Conservation (phyloP, 805 yeast genomes). For the Helenozyma rhizophorensis region DNA sequence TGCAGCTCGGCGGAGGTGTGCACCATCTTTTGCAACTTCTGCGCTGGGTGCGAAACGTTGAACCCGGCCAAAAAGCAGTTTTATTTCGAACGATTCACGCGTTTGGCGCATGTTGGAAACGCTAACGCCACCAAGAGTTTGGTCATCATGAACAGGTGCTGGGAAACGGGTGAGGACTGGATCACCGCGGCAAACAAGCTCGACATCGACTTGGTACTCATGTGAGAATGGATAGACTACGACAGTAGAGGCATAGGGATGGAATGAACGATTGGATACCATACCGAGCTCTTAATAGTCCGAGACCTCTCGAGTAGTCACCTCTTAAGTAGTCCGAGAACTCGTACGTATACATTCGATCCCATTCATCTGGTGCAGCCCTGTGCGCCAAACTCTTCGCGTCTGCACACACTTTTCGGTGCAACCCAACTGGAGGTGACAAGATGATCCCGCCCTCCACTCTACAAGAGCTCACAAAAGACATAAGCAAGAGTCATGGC, state of each 20-base stretch:
- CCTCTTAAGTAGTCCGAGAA: no score
- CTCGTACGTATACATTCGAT: no score
- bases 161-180: constrained; percentile 55
- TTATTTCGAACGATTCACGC: constrained; percentile 36
- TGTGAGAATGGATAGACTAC: constrained; percentile 23
- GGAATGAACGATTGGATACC: no score
- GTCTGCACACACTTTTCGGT: no score
- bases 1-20: constrained; percentile 52
- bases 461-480: constrained; percentile 18
- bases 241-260: no score
- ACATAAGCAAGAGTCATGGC: constrained; percentile 21
- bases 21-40: constrained; percentile 49
- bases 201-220: constrained; percentile 42
- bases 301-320: no score
- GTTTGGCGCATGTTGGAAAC: constrained; percentile 40
- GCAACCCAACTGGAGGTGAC: no score
- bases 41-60: constrained; percentile 56
- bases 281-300: no score
- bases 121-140: constrained; percentile 43
- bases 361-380: no score
- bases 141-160: constrained; percentile 46
- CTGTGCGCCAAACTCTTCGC: no score
- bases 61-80: constrained; percentile 32
- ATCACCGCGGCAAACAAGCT: constrained; percentile 38
- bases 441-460: no score